Evolutionary conservation across 1,139 yeast genomes (phyloP).

Genomic region (Arxiozyma telluris): DNA sequence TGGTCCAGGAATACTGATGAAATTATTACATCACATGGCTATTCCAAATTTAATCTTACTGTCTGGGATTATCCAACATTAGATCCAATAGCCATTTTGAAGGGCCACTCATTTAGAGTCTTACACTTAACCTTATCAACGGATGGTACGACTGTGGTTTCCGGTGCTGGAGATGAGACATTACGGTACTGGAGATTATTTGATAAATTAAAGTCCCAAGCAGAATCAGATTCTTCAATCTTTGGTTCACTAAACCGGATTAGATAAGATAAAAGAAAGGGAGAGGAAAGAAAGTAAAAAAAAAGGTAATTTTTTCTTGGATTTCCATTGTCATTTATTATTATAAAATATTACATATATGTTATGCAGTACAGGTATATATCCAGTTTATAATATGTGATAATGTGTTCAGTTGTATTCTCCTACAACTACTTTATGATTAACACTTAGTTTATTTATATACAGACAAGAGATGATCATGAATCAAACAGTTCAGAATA

Average conservation of each 20-base stretch:
- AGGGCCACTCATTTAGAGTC: conserved; percentile 92
- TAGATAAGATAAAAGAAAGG: conserved; percentile 34
- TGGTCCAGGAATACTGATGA: conserved; percentile 94
- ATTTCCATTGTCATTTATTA: neutral
- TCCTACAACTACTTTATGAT: no score
- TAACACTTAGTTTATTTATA: no score
- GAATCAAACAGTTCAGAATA: neutral
- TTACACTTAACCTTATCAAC: conserved; percentile 87
- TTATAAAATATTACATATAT: no score
- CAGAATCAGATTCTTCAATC: conserved; percentile 51
- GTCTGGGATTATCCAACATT: conserved; percentile 92
- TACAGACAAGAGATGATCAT: neutral
- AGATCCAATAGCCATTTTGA: conserved; percentile 87
- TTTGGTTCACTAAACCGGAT: conserved; percentile 74
- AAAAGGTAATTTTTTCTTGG: neutral
- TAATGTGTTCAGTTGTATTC: no score
- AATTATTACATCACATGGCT: conserved; percentile 91
- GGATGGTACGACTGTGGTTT: conserved; percentile 94
- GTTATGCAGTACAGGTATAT: neutral
- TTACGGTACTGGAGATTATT: conserved; percentile 88
- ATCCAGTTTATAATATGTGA: neutral
- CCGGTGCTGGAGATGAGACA: conserved; percentile 99
- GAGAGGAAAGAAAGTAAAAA: no score
- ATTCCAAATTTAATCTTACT: conserved; percentile 79
- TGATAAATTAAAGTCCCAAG: conserved; percentile 58